Percentiles rank a stretch among this genome's conserved stretches.
Conservation (phyloP, 805 yeast genomes). For the Hanseniaspora taiwanica region DNA sequence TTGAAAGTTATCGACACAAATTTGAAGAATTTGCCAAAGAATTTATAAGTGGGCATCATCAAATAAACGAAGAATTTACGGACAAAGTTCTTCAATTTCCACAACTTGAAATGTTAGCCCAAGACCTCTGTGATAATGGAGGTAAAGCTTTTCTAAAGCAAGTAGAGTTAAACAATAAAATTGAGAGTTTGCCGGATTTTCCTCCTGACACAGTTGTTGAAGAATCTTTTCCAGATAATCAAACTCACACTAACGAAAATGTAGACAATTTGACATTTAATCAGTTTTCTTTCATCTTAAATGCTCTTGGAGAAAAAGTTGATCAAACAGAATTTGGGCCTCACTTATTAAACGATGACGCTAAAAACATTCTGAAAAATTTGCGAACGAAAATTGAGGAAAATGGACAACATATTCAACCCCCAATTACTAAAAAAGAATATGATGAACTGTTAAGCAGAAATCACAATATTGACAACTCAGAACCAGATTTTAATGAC, state of each 20-base stretch:
- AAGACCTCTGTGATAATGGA: constrained; percentile 61
- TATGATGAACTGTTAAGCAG: not conserved
- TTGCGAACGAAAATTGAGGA: not conserved
- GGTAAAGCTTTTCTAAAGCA: constrained; percentile 66
- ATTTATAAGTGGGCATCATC: constrained; percentile 22
- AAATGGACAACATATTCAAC: not conserved
- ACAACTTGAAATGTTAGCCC: constrained; percentile 54
- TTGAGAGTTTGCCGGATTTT: too few relatives aligned
- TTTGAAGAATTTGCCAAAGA: constrained; percentile 20
- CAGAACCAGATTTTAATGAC: too few relatives aligned
- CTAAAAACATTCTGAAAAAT: not conserved
- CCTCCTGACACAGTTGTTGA: not conserved
- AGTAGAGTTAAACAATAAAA: too few relatives aligned
- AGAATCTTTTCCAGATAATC: not conserved
- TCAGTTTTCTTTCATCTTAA: not conserved
- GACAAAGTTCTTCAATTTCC: constrained; percentile 22
- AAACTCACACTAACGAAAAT: constrained; percentile 20
- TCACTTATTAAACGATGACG: not conserved
- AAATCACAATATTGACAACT: not conserved
- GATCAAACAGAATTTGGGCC: not conserved
- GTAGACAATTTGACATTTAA: not conserved
- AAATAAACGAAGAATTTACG: constrained; percentile 22
- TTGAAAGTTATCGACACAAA: constrained; percentile 1
- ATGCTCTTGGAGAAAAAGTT: not conserved
- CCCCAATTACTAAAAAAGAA: not conserved